These are phyloP conservation scores for Scedosporium boydii DNA, from an alignment of 2,329 filamentous ascomycete genomes.

Conservation along the genomic window DNA sequence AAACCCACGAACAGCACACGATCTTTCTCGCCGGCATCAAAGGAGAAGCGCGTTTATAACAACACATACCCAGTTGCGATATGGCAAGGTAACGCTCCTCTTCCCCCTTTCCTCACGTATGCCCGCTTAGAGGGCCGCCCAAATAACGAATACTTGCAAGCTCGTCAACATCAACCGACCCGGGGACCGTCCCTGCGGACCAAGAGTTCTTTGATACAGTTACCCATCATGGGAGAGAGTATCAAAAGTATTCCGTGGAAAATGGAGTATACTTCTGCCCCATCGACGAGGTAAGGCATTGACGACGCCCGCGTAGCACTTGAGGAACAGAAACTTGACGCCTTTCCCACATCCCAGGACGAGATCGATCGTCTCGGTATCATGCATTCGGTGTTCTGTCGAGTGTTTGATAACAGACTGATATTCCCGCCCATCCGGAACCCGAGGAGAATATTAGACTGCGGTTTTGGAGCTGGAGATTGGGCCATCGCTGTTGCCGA, in stretches of 20 bases:
- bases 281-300: conserved; percentile 54
- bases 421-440: conserved; percentile 59
- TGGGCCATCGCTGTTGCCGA: conserved; percentile 64
- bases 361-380: conserved; percentile 57
- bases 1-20: neutral
- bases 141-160: conserved; percentile 1
- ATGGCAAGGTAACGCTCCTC: neutral
- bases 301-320: conserved; percentile 8
- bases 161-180: conserved; percentile 25
- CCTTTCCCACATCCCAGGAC: conserved; percentile 34
- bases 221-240: conserved; percentile 52
- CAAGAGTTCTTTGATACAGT: conserved; percentile 49
- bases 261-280: conserved; percentile 59
- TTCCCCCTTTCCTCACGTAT: neutral
- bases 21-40: neutral
- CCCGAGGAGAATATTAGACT: conserved; percentile 56
- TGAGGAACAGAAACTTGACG: conserved; percentile 9
- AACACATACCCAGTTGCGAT: neutral
- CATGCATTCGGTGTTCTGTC: conserved; percentile 53
- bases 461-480: conserved; percentile 60
- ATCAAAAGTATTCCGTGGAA: conserved; percentile 57
- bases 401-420: conserved; percentile 55
- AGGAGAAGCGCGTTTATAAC: neutral
- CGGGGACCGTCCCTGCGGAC: conserved; percentile 44
- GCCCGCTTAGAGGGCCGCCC: neutral